Conservation (phyloP, 805 yeast species). For the Myxozyma neotropica region DNA sequence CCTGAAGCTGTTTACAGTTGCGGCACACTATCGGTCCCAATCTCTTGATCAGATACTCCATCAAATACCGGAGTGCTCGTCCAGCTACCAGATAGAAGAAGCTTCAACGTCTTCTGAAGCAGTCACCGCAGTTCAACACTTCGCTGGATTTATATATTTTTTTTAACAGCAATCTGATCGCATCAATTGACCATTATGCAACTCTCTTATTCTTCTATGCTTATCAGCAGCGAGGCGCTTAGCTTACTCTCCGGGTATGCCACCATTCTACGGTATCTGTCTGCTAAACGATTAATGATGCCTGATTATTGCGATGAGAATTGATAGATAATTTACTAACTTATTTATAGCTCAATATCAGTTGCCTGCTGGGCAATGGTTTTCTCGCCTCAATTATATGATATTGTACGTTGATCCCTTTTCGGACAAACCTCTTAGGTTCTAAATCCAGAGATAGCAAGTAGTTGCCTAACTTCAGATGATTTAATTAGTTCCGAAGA, state of each 20-base stretch:
- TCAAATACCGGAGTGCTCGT: too few relatives aligned
- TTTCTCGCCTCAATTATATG: constrained; percentile 95
- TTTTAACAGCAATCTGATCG: neutral
- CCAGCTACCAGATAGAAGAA: too few relatives aligned
- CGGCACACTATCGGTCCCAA: too few relatives aligned
- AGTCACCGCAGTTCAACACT: neutral
- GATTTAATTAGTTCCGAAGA: constrained; percentile 56
- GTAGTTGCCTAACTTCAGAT: neutral
- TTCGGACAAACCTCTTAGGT: neutral
- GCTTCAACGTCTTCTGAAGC: too few relatives aligned
- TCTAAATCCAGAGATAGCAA: neutral
- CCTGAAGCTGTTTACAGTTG: too few relatives aligned
- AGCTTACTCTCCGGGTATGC: constrained; percentile 30
- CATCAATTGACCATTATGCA: neutral
- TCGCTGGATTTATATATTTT: neutral
- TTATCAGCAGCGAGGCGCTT: constrained; percentile 27
- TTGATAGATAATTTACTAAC: too few relatives aligned
- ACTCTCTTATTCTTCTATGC: constrained; percentile 2
- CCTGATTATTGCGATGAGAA: too few relatives aligned
- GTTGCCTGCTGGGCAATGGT: constrained; percentile 98
- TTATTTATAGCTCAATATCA: constrained; percentile 68
- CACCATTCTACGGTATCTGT: too few relatives aligned
- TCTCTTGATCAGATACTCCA: too few relatives aligned
- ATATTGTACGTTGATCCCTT: constrained; percentile 52
- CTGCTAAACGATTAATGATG: neutral